Conservation (phyloP, 1,284 basidiomycete genomes). For the Fistulinella staudtii region DNA sequence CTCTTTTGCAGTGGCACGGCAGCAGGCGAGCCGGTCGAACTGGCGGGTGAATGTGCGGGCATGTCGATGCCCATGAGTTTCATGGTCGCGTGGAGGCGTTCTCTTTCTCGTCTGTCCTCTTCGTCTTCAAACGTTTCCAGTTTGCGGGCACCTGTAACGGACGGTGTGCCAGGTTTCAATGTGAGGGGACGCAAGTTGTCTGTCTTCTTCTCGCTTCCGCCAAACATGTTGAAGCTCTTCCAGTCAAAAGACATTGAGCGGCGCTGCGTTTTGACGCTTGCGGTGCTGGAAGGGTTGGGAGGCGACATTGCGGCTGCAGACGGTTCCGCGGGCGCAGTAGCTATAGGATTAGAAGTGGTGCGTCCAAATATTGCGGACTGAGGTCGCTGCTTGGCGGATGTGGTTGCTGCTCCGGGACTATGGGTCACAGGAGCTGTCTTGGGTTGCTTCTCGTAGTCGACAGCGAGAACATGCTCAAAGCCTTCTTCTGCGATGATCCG, state of each 20-base stretch:
- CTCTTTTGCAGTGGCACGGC: slow-evolving; percentile 42
- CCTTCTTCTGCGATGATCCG: slow-evolving; percentile 92
- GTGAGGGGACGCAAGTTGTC: slow-evolving; percentile 67
- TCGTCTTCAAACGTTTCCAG: slow-evolving; percentile 78
- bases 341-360: slow-evolving; percentile 38
- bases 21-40: slow-evolving; percentile 19
- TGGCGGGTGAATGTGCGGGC: slow-evolving; percentile 33
- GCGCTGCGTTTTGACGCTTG: slow-evolving; percentile 48
- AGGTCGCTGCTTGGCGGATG: slow-evolving; percentile 47
- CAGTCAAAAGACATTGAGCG: slow-evolving; percentile 81
- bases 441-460: slow-evolving; percentile 72
- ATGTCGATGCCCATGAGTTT: slow-evolving; percentile 89
- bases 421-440: slow-evolving; percentile 26
- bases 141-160: slow-evolving; percentile 64
- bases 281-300: slow-evolving; percentile 26
- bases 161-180: slow-evolving; percentile 55
- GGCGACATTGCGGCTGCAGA: slow-evolving; percentile 37
- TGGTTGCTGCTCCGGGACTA: slow-evolving; percentile 8
- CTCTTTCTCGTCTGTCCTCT: slow-evolving; percentile 79
- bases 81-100: slow-evolving; percentile 82
- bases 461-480: slow-evolving; percentile 89
- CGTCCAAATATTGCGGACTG: slow-evolving; percentile 56
- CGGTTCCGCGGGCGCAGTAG: slow-evolving; percentile 33
- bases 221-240: slow-evolving; percentile 69
- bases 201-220: slow-evolving; percentile 55